Conservation (phyloP, 345 rosid species). For the Aethionema arabicum region DNA sequence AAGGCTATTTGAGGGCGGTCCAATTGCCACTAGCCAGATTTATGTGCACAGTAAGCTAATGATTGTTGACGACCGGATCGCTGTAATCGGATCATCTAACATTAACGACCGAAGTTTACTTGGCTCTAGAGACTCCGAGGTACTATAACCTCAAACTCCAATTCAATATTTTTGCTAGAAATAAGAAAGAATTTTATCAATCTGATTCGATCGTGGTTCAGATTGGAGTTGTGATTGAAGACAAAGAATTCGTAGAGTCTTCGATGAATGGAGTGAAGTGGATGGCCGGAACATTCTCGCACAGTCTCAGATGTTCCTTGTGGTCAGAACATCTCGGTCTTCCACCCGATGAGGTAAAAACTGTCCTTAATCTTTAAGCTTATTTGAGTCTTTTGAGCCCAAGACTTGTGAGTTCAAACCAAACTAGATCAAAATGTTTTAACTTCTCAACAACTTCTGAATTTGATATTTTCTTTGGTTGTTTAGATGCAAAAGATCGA, state of each 20-base stretch:
- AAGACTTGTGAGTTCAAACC: neutral
- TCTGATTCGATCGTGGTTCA: conserved; percentile 30
- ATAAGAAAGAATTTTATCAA: conserved; percentile 12
- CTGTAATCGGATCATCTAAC: conserved; percentile 84
- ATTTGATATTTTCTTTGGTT: neutral
- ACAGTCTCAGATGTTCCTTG: conserved; percentile 68
- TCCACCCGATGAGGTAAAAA: conserved; percentile 56
- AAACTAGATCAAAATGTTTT: conserved; percentile 1
- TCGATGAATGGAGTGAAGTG: conserved; percentile 73
- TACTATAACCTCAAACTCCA: conserved; percentile 26
- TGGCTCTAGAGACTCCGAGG: conserved; percentile 97
- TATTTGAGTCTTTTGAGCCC: conserved; percentile 1
- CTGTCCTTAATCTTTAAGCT: neutral
- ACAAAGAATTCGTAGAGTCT: conserved; percentile 74
- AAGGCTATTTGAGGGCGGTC: conserved; percentile 60
- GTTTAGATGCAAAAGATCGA: conserved; percentile 52
- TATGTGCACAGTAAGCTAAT: conserved; percentile 93
- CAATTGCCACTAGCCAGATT: conserved; percentile 87
- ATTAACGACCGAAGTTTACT: conserved; percentile 89
- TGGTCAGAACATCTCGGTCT: conserved; percentile 96
- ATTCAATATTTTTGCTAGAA: neutral
- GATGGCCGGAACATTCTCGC: conserved; percentile 80
- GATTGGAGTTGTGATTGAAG: conserved; percentile 87
- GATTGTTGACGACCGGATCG: conserved; percentile 70
- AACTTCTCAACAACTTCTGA: neutral